Conservation (phyloP, 2,329 filamentous ascomycete genomes). For the Diaporthe sp. region DNA sequence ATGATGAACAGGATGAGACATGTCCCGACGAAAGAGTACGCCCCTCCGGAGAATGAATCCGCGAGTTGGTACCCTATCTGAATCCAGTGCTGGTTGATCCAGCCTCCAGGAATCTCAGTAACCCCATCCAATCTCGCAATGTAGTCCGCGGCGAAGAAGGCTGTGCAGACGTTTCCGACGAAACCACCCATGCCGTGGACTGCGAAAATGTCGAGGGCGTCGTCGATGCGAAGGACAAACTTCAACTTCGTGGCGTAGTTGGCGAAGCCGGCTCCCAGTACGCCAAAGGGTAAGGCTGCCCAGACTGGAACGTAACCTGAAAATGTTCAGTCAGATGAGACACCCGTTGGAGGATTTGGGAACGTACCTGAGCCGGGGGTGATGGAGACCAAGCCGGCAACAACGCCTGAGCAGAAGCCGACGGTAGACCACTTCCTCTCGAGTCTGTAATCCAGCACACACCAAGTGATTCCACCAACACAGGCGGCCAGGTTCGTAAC, state of each 20-base stretch:
- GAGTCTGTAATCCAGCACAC: slow-evolving; percentile 86
- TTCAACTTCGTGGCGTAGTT: slow-evolving; percentile 95
- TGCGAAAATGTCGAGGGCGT: slow-evolving; percentile 89
- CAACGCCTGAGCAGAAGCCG: slow-evolving; percentile 90
- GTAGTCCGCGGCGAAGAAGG: slow-evolving; percentile 85
- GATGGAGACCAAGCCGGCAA: slow-evolving; percentile 88
- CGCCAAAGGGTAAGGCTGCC: slow-evolving; percentile 83
- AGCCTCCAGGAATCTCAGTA: slow-evolving; percentile 77
- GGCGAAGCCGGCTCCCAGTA: slow-evolving; percentile 80
- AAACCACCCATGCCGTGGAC: slow-evolving; percentile 83
- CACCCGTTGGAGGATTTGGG: neutral
- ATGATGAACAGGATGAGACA: slow-evolving; percentile 83
- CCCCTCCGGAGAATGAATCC: slow-evolving; percentile 79
- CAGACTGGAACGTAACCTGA: slow-evolving; percentile 81
- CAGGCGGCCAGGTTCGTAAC: slow-evolving; percentile 89
- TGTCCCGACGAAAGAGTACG: slow-evolving; percentile 82
- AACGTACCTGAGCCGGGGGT: slow-evolving; percentile 81
- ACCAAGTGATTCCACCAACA: slow-evolving; percentile 89
- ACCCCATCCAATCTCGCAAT: slow-evolving; percentile 83
- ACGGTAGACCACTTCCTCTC: slow-evolving; percentile 94
- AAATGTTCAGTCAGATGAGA: neutral
- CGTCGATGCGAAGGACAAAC: slow-evolving; percentile 83
- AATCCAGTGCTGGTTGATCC: slow-evolving; percentile 85
- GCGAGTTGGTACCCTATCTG: slow-evolving; percentile 87
- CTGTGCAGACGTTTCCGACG: slow-evolving; percentile 82